Base-by-base conservation (phyloP, 129 eudicot species). In the Helichrysum umbraculigerum region DNA sequence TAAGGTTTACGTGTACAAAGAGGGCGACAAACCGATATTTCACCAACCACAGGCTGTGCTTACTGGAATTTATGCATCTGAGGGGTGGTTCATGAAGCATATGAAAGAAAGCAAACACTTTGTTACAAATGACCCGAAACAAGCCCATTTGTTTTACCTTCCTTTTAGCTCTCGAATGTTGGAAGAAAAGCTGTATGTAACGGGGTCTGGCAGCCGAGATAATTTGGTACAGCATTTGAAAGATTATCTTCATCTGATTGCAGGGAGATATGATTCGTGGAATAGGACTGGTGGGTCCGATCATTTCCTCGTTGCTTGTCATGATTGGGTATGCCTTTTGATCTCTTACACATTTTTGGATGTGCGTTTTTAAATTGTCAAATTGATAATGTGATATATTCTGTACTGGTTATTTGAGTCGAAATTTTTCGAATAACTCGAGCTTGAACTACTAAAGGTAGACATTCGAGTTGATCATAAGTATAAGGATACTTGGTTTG, bases 1-100 rank as follows among this genome's bases (percentile, higher is more conserved):
- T 78, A 93, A 93, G 80, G 88, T 94, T 50, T 94, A 94, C 84
- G 72, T 94, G 12, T 94, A 94, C 82, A 81, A 78, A 64, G 98
- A 91, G 73, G 98, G 98, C 0, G 82, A 83, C 30, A 83, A 81
- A 65, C 98, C 96, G 1, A 85, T 94, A 30, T 94, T 91, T 65
- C 98, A 94, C 79, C 82, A 67, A 51, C 90, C 98, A 15, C 81
- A 70, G 66, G 79, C 93, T 7, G 86, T 79, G 66, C 93, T 94
- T 59, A 80, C 77, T 34, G 97, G 98, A 42, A 91, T 91, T 71
- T 94, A 94, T 76, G 93, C 98, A 22, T 94, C 67, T 4, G 67
- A 61, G 67, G 67, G 67, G 17, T 61, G 67, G 67, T 61, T 61
- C 37, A 61, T 61, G 67, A 61, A 10, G 37, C 16, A 61, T 61